These are phyloP conservation scores for Trichoderma pleuroti DNA, from an alignment of 2,329 filamentous ascomycete genomes.

Conservation along the genomic window DNA sequence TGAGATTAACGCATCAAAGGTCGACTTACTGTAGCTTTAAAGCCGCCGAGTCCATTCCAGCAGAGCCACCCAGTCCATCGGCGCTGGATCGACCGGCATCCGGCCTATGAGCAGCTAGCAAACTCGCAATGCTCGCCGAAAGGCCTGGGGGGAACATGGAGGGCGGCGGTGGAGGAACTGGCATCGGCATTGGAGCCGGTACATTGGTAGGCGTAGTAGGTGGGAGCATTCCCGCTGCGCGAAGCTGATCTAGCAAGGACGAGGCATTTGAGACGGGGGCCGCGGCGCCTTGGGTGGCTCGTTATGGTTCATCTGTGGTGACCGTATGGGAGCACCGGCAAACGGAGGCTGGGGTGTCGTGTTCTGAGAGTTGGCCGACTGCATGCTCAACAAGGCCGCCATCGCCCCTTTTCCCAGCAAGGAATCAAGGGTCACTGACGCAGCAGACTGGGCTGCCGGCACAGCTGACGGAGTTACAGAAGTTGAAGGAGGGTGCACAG, in stretches of 20 bases:
- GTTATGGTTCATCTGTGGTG: constrained; percentile 45
- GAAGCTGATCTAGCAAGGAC: constrained; percentile 62
- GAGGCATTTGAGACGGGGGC: neutral
- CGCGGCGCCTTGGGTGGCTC: constrained; percentile 32
- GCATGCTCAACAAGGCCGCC: constrained; percentile 55
- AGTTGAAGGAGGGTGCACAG: constrained; percentile 29
- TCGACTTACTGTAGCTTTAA: constrained; percentile 66
- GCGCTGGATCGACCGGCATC: constrained; percentile 26
- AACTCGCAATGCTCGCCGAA: constrained; percentile 36
- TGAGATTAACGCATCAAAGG: neutral
- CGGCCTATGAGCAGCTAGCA: constrained; percentile 33
- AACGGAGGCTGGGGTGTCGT: constrained; percentile 41
- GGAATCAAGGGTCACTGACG: constrained; percentile 52
- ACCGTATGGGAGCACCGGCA: constrained; percentile 42
- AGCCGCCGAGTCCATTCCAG: constrained; percentile 62
- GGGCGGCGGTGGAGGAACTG: constrained; percentile 22
- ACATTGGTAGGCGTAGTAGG: constrained; percentile 39
- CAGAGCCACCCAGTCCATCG: constrained; percentile 48
- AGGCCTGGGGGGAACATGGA: constrained; percentile 31
- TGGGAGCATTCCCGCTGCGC: constrained; percentile 63
- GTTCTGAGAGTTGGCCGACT: constrained; percentile 47
- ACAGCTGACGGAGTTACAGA: constrained; percentile 33
- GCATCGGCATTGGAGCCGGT: constrained; percentile 33
- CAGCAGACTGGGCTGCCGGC: constrained; percentile 32
- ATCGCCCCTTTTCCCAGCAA: constrained; percentile 58